Evolutionary conservation across 208 protist genomes (phyloP).

Genomic region (Leishmania aethiopica): DNA sequence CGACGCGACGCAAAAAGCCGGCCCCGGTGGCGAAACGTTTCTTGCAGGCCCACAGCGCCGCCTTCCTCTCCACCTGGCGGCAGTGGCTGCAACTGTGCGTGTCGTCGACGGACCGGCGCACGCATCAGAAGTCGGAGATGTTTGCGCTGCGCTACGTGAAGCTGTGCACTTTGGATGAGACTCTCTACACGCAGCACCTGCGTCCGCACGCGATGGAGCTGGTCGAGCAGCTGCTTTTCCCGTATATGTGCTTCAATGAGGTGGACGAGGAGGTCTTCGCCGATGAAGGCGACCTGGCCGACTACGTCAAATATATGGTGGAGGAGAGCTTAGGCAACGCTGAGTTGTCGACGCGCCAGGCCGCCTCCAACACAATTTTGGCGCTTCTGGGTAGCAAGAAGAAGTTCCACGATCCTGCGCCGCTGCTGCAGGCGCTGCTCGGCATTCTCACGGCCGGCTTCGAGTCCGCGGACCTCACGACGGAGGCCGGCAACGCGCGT

Average conservation of each 20-base stretch:
- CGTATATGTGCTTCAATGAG: conserved; percentile 76
- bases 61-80: conserved; percentile 67
- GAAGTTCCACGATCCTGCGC: conserved; percentile 62
- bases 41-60: conserved; percentile 35
- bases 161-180: conserved; percentile 69
- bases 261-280: conserved; percentile 83
- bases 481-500: conserved; percentile 50
- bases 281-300: conserved; percentile 68
- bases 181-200: conserved; percentile 65
- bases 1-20: conserved; percentile 71
- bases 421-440: conserved; percentile 73
- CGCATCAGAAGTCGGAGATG: conserved; percentile 76
- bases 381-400: conserved; percentile 76
- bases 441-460: conserved; percentile 62
- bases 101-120: conserved; percentile 36
- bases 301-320: conserved; percentile 88
- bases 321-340: conserved; percentile 73
- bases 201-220: conserved; percentile 66
- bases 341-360: conserved; percentile 72
- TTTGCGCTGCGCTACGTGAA: conserved; percentile 85
- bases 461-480: conserved; percentile 44
- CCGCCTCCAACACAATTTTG: conserved; percentile 80
- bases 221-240: conserved; percentile 81
- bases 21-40: conserved; percentile 75
- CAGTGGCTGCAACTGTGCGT: conserved; percentile 76